A percentile compares a stretch with the other conserved stretches of the same genome.
Conservation (phyloP, 139 green algal genomes). For the Chlorella sp. region DNA sequence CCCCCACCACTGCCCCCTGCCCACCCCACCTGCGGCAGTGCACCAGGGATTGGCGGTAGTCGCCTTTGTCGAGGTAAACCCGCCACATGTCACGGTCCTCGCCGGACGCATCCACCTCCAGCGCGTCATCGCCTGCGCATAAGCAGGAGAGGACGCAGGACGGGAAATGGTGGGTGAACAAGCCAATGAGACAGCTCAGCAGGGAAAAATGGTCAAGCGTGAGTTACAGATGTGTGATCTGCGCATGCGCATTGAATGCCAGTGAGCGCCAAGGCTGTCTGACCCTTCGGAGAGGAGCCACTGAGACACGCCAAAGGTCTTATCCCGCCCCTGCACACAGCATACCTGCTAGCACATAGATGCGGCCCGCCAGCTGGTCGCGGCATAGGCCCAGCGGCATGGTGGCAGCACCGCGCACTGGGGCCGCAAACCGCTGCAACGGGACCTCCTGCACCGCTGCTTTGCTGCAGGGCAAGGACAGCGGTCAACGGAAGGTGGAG, state of each 20-base stretch:
- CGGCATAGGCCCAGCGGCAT: constrained; percentile 43
- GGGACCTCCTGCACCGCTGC: constrained; percentile 71
- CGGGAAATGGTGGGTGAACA: too few relatives aligned
- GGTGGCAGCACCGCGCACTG: constrained; percentile 33
- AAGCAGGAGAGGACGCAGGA: not conserved
- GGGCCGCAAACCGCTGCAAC: constrained; percentile 43
- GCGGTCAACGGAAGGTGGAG: too few relatives aligned
- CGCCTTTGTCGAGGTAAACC: constrained; percentile 72
- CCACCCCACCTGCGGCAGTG: constrained; percentile 40
- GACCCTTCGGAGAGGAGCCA: too few relatives aligned
- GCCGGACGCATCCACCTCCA: constrained; percentile 57
- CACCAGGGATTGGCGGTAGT: constrained; percentile 59
- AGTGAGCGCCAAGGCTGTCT: too few relatives aligned
- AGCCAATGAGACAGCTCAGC: too few relatives aligned
- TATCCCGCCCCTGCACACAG: not conserved
- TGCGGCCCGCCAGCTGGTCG: constrained; percentile 24
- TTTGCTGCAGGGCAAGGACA: constrained; percentile 40
- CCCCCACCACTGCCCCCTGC: too few relatives aligned
- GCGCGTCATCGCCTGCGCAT: constrained; percentile 46
- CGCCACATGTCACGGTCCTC: constrained; percentile 89
- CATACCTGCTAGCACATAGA: constrained; percentile 41
- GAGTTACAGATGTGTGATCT: too few relatives aligned
- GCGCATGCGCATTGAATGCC: too few relatives aligned
- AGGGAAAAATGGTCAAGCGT: too few relatives aligned
- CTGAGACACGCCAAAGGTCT: not conserved